phyloP scores from a whole-genome alignment of 176 grass and related monocot genomes.

The Musa troglodytarum region DNA sequence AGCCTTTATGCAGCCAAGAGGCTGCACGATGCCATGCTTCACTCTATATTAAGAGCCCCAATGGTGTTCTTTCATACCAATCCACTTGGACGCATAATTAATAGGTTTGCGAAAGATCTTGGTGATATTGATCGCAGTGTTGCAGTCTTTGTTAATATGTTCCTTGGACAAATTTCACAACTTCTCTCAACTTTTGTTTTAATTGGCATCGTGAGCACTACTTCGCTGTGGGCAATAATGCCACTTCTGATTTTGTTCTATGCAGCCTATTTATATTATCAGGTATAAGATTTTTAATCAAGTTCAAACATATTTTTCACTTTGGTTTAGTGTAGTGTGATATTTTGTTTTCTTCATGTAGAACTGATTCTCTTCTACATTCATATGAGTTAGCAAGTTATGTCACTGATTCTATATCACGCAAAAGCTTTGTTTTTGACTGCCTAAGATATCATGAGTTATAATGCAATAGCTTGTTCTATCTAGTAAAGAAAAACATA shows the following conservation, averaged over 20 bases:
- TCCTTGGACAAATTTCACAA: constrained; percentile 86
- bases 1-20: constrained; percentile 76
- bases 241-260: constrained; percentile 96
- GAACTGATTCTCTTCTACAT: too few relatives aligned
- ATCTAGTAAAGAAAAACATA: too few relatives aligned
- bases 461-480: too few relatives aligned
- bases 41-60: constrained; percentile 91
- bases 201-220: constrained; percentile 89
- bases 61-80: constrained; percentile 99
- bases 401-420: background rate
- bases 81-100: constrained; percentile 97
- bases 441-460: too few relatives aligned
- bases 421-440: background rate
- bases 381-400: background rate
- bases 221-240: constrained; percentile 97
- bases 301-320: too few relatives aligned
- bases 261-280: constrained; percentile 90
- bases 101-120: constrained; percentile 96
- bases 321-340: too few relatives aligned
- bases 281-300: constrained; percentile 46
- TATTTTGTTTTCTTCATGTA: too few relatives aligned
- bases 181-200: constrained; percentile 93
- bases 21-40: constrained; percentile 89
- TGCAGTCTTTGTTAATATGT: constrained; percentile 86
- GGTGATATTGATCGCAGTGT: constrained; percentile 86